Percentiles rank a stretch among this genome's conserved stretches.
phyloP scores from a whole-genome alignment of 1,284 basidiomycete species.

The Sanghuangporus weigelae region DNA sequence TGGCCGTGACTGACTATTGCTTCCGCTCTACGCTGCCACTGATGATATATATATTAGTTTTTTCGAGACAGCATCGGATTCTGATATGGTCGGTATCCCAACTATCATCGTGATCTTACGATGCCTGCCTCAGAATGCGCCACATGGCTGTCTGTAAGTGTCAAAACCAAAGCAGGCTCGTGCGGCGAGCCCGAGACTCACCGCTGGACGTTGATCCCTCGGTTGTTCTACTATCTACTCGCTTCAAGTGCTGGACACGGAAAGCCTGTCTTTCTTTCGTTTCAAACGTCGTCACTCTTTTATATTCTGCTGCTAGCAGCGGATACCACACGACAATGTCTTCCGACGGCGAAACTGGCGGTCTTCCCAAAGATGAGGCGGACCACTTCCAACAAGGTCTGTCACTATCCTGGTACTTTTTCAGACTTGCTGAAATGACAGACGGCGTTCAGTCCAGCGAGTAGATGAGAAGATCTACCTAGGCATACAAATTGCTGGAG shows the following conservation, averaged over 20 bases:
- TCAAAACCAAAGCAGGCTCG: no score
- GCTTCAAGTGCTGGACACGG: neutral
- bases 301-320: neutral
- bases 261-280: neutral
- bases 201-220: neutral
- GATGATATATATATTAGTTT: neutral
- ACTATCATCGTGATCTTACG: neutral
- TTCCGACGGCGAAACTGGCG: neutral
- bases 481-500: constrained; percentile 18
- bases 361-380: neutral
- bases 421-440: neutral
- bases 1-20: neutral
- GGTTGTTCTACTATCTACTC: neutral
- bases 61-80: neutral
- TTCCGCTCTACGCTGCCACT: constrained; percentile 3
- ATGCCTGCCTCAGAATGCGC: neutral
- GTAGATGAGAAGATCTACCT: constrained; percentile 15
- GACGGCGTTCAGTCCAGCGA: constrained; percentile 6
- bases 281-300: neutral
- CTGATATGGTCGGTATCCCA: constrained; percentile 8
- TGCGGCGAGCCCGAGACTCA: neutral
- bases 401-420: neutral
- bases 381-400: constrained; percentile 10
- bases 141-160: neutral
- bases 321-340: neutral